These are phyloP conservation scores for Fusarium paranaense DNA, from an alignment of 2,329 filamentous ascomycete species.

Conservation along the genomic window DNA sequence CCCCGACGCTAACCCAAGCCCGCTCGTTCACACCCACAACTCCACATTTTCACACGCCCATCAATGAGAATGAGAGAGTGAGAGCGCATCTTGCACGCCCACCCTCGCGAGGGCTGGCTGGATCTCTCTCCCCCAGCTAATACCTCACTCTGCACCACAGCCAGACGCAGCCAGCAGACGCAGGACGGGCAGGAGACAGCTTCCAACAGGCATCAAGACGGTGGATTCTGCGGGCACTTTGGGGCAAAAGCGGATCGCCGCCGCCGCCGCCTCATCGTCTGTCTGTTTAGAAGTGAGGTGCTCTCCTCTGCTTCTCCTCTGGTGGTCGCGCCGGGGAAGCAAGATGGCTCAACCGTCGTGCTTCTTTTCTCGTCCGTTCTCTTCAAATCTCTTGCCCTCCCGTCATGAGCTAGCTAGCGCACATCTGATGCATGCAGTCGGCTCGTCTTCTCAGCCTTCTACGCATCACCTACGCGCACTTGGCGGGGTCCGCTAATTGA, in stretches of 20 bases:
- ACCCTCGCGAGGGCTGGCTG: constrained; percentile 3
- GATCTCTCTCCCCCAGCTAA: constrained; percentile 13
- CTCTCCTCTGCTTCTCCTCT: constrained; percentile 12
- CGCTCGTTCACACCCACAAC: constrained; percentile 18
- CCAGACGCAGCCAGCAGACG: constrained; percentile 10
- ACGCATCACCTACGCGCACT: neutral
- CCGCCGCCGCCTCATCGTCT: constrained; percentile 4
- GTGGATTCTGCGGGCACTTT: constrained; percentile 8
- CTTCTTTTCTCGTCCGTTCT: constrained; percentile 9
- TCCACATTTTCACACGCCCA: constrained; percentile 30
- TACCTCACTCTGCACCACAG: constrained; percentile 25
- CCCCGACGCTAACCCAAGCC: constrained; percentile 34
- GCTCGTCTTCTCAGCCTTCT: constrained; percentile 36
- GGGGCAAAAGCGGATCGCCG: constrained; percentile 6
- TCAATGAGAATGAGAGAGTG: neutral
- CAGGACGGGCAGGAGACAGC: neutral
- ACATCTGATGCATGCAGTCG: constrained; percentile 30
- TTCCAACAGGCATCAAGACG: constrained; percentile 4
- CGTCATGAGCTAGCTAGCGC: constrained; percentile 31
- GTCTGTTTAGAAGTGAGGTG: neutral
- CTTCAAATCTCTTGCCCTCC: constrained; percentile 13
- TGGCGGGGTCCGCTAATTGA: constrained; percentile 22
- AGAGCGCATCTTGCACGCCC: constrained; percentile 8
- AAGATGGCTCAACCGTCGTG: constrained; percentile 14
- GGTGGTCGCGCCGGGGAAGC: neutral